These are phyloP conservation scores for Aspergillus versicolor DNA, from an alignment of 2,329 filamentous ascomycete species.

Conservation along the genomic window DNA sequence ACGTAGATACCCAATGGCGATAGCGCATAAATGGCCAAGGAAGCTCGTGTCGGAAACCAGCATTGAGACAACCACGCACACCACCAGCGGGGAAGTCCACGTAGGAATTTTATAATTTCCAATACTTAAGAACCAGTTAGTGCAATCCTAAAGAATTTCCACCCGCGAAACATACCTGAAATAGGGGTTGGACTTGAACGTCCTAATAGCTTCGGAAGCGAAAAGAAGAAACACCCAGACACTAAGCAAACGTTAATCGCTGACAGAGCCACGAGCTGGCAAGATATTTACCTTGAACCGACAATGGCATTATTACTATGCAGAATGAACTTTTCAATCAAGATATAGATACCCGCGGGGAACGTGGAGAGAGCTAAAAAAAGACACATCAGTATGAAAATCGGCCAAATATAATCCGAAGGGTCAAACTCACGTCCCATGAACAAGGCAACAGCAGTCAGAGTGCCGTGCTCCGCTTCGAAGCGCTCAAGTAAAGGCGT, in stretches of 20 bases:
- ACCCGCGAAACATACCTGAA: constrained; percentile 54
- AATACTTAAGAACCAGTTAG: constrained; percentile 43
- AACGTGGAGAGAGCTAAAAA: constrained; percentile 71
- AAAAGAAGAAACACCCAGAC: constrained; percentile 92
- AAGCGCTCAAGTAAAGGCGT: constrained; percentile 91
- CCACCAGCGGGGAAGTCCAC: constrained; percentile 82
- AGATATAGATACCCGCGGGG: constrained; percentile 76
- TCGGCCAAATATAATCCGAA: background rate
- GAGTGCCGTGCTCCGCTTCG: constrained; percentile 85
- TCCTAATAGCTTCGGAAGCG: constrained; percentile 80
- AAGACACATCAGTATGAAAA: background rate
- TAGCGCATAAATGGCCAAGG: constrained; percentile 80
- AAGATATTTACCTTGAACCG: constrained; percentile 69
- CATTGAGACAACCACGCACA: constrained; percentile 71
- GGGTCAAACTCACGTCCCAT: constrained; percentile 71
- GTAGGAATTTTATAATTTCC: constrained; percentile 76
- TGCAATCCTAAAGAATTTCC: background rate
- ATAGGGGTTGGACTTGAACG: constrained; percentile 76
- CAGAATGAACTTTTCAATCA: constrained; percentile 73
- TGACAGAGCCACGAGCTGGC: background rate
- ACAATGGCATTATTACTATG: constrained; percentile 70
- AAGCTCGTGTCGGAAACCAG: constrained; percentile 80
- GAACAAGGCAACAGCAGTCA: constrained; percentile 84
- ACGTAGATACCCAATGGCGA: constrained; percentile 85
- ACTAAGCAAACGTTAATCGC: constrained; percentile 48